Base-by-base conservation (phyloP, 1,284 basidiomycete genomes). In the Ustilago shanxiensis region DNA sequence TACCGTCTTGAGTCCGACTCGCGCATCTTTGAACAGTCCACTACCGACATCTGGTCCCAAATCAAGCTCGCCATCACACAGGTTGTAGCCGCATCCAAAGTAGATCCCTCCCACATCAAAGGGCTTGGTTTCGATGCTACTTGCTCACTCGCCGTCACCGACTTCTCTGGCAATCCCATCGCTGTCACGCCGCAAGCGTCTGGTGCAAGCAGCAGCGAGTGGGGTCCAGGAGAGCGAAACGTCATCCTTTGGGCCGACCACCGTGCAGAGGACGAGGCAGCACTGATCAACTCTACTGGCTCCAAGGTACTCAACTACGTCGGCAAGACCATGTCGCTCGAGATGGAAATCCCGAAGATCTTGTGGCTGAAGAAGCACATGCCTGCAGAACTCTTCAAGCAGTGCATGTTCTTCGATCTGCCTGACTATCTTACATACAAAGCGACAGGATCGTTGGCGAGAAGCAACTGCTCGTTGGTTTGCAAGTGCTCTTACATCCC, bases 401-500 rank as follows among this genome's bases (percentile, higher is more conserved):
- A 89, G 58, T 95, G 92, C 88, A 92, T 94, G 86, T 96, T 99
- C 88, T 99, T 97, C 87, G 97, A 99, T 87, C 90, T 99, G 28
- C 96, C 96, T 16, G 96, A 99, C 88, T 98, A 92, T 88, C 90
- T 99, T 61, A 97, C 96, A 0, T 99, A 95, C 88, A 92, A 91
- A 60, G 94, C 95, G 3, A 99, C 97, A 1, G 89, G 89, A 24
- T 89, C 91, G 69, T 88, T 89, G 75, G 92, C 92, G 7, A 92
- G 96, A 33, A 97, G 94, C 3, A 92, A 91, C 86, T 98, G 96
- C 87, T 98, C 95, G 1, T 88, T 98, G 49, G 94, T 94, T 0
- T 99, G 96, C 90, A 99, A 99, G 88, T 98, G 93, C 87, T 94
- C 93, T 1, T 99, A 92, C 86, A 92, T 99, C n/a, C 95, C 87